phyloP scores from a whole-genome alignment of 768 basidiomycete genomes.

The Xanthoconium purpureum region DNA sequence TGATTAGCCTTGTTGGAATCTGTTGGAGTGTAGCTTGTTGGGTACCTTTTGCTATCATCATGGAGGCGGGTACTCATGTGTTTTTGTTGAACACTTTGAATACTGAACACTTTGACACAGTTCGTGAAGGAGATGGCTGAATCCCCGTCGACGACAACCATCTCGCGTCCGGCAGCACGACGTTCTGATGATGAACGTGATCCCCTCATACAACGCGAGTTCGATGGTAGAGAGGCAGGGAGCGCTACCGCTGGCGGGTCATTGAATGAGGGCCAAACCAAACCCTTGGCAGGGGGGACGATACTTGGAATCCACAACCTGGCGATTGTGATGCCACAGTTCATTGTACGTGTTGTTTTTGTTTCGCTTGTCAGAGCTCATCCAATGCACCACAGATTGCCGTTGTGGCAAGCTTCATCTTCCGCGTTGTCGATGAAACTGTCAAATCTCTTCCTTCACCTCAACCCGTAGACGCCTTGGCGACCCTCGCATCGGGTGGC shows the following conservation, averaged over 20 bases:
- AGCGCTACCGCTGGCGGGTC: slow-evolving; percentile 33
- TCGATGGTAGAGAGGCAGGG: slow-evolving; percentile 39
- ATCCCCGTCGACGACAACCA: slow-evolving; percentile 13
- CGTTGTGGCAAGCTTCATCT: slow-evolving; percentile 81
- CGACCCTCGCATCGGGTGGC: slow-evolving; percentile 3
- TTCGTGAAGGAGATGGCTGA: slow-evolving; percentile 71
- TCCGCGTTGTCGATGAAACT: slow-evolving; percentile 70
- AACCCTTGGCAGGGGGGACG: slow-evolving; percentile 79
- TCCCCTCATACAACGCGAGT: slow-evolving; percentile 59
- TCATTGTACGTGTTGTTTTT: slow-evolving; percentile 60
- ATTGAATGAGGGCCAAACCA: slow-evolving; percentile 24
- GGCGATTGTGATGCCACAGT: slow-evolving; percentile 92
- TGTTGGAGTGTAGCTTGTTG: slow-evolving; percentile 99
- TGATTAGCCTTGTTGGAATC: slow-evolving; percentile 83
- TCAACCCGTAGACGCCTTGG: slow-evolving; percentile 34
- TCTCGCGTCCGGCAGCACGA: slow-evolving; percentile 30
- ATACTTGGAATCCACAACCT: slow-evolving; percentile 94
- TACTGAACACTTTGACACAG: slow-evolving; percentile 33
- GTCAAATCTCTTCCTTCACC: slow-evolving; percentile 15
- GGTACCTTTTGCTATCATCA: slow-evolving; percentile 96
- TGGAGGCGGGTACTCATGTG: slow-evolving; percentile 75
- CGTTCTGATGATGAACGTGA: slow-evolving; percentile 35
- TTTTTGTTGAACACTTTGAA: not conserved
- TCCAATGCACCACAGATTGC: slow-evolving; percentile 56
- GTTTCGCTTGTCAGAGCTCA: not conserved